phyloP scores from a whole-genome alignment of 371 early-diverging fungal genomes.

The Batrachochytrium dendrobatidis region DNA sequence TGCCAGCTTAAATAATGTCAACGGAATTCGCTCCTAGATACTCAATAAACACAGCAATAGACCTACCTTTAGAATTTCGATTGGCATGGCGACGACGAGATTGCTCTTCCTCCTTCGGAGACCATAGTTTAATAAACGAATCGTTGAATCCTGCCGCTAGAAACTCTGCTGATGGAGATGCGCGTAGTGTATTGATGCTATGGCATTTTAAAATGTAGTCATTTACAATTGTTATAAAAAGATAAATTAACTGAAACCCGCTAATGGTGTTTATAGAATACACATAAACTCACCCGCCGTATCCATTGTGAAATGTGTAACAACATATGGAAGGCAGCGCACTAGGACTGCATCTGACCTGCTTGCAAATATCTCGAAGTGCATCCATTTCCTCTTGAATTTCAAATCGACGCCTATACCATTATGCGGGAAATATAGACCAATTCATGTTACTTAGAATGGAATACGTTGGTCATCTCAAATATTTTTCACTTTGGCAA shows the following conservation, averaged over 20 bases:
- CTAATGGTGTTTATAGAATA: too few species aligned
- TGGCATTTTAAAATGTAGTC: too few species aligned
- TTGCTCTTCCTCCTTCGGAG: constrained; percentile 8
- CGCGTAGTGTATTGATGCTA: background rate
- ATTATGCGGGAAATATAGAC: too few species aligned
- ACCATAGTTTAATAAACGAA: constrained; percentile 84
- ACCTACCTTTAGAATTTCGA: constrained; percentile 7
- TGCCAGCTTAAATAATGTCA: constrained; percentile 8
- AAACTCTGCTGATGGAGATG: background rate
- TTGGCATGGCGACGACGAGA: constrained; percentile 5
- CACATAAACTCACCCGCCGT: constrained; percentile 52
- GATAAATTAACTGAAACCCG: too few species aligned
- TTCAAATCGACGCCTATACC: constrained; percentile 46
- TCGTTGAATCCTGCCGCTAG: constrained; percentile 86
- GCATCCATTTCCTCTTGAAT: constrained; percentile 66
- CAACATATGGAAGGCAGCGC: constrained; percentile 91
- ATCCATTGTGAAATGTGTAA: constrained; percentile 97
- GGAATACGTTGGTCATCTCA: too few species aligned
- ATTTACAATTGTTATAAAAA: too few species aligned
- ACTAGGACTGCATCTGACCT: constrained; percentile 62
- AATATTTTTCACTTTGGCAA: constrained; percentile 15
- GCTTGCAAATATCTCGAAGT: constrained; percentile 78
- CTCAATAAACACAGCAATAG: constrained; percentile 1
- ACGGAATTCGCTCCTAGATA: constrained; percentile 2
- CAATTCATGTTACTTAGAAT: too few species aligned